Conservation (phyloP, 768 basidiomycete genomes). For the Rhodotorula taiwanensis region DNA sequence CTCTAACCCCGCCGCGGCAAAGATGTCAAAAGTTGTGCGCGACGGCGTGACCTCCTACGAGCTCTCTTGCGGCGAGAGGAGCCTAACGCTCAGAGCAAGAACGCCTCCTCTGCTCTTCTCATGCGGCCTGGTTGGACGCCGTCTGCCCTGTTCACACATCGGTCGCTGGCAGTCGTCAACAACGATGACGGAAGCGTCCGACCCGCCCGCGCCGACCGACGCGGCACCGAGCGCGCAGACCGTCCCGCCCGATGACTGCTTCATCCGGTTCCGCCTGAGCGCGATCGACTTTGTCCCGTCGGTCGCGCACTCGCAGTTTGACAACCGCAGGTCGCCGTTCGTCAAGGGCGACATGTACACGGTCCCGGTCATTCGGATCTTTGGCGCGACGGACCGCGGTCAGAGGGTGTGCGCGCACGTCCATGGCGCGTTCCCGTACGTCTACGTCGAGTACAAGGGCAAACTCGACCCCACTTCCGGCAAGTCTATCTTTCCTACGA, state of each 20-base stretch:
- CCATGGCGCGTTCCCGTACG: slow-evolving; percentile 90
- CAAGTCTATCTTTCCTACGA: too few relatives aligned
- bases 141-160: too few relatives aligned
- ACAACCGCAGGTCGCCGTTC: slow-evolving; percentile 27
- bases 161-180: too few relatives aligned
- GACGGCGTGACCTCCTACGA: too few relatives aligned
- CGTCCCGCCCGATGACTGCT: neutral
- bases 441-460: slow-evolving; percentile 75
- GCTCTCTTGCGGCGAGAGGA: too few relatives aligned
- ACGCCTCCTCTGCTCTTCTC: too few relatives aligned
- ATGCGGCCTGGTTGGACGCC: too few relatives aligned
- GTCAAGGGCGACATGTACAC: neutral
- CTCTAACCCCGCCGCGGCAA: too few relatives aligned
- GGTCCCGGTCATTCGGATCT: slow-evolving; percentile 72
- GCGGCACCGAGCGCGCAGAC: neutral
- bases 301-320: neutral
- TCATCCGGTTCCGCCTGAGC: slow-evolving; percentile 26
- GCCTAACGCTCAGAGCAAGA: too few relatives aligned
- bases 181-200: neutral
- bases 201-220: neutral
- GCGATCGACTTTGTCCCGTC: slow-evolving; percentile 18
- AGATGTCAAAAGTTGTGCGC: too few relatives aligned
- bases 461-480: slow-evolving; percentile 60
- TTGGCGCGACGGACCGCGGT: slow-evolving; percentile 69
- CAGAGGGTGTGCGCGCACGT: slow-evolving; percentile 78